Evolutionary conservation across 192 early-diverging fungal species (phyloP).

Genomic region (Bifiguratus adelaidae): DNA sequence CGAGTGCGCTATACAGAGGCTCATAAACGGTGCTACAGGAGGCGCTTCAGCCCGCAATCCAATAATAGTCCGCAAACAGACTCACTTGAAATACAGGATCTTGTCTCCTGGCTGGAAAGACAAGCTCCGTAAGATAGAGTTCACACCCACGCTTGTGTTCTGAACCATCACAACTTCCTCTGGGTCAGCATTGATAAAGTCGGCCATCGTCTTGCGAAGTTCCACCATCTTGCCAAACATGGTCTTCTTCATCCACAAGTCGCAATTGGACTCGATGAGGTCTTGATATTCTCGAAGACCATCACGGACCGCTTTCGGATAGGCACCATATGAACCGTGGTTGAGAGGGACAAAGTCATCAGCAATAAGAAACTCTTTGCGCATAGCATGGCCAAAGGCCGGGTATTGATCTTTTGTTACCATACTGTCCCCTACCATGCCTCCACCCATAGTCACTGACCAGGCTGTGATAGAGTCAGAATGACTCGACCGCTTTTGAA

Average conservation of each 20-base stretch:
- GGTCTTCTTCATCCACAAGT: slow-evolving; percentile 36
- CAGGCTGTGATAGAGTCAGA: too few relatives aligned
- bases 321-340: slow-evolving; percentile 52
- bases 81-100: slow-evolving; percentile 9
- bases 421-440: too few relatives aligned
- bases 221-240: slow-evolving; percentile 14
- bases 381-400: slow-evolving; percentile 32
- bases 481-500: too few relatives aligned
- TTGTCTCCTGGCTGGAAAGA: slow-evolving; percentile 28
- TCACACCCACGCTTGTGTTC: slow-evolving; percentile 47
- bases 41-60: too few relatives aligned
- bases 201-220: slow-evolving; percentile 20
- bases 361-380: slow-evolving; percentile 35
- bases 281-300: slow-evolving; percentile 8
- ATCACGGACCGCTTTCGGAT: slow-evolving; percentile 12
- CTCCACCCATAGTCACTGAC: too few relatives aligned
- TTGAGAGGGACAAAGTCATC: slow-evolving; percentile 39
- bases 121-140: slow-evolving; percentile 36
- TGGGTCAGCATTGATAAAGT: slow-evolving; percentile 31
- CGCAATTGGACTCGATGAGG: slow-evolving; percentile 26
- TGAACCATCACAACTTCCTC: slow-evolving; percentile 42
- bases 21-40: slow-evolving; percentile 40
- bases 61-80: neutral
- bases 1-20: slow-evolving; percentile 28
- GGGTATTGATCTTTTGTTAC: too few relatives aligned